Evolutionary conservation across 495 filamentous ascomycete genomes (phyloP), one percentile per base, ranked within the genome.

Genomic region (Neurospora terricola): DNA sequence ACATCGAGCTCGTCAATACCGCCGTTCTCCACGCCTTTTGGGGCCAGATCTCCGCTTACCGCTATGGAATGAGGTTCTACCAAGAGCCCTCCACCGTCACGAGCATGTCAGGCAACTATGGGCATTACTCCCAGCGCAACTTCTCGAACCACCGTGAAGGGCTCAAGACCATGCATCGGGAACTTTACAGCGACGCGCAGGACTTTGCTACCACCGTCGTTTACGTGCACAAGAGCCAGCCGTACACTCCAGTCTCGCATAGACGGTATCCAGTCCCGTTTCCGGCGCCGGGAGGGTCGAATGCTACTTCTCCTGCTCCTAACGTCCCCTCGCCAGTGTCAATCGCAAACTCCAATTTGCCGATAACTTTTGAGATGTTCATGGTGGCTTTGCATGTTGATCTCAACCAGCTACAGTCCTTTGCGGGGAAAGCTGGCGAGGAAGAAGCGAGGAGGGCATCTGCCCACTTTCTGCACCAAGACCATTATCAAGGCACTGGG

Each of bases 401-500:
- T 0, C 81, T 88, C 0, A 88, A 90, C 70, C 87, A 89, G n/a
- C 82, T 90, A 0, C 87, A 91, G 70, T 82, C 84, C 0, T 88
- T 89, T 72, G 87, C 86, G 5, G 87, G 87, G 0, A 86, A 87
- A 34, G 83, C 86, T 37, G 87, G 87, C 69, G 83, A 86, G 69
- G 84, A 88, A 73, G 87, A 89, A 75, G 83, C 87, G 6, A 78
- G 83, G 4, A 80, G 84, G 4, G 87, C 84, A 1, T 84, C 83
- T 39, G 78, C 82, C 18, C 79, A 78, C 0, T 81, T 88, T 2
- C 6, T 66, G 12, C 23, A 34, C 5, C 54, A 34, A 3, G 54
- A 59, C 5, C 48, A 12, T 59, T 27, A 59, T 23, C 23, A 21
- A 27, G 48, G 48, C 21, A 59, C 48, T 59, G 48, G 21, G 21